Base-by-base conservation (phyloP, 2,329 filamentous ascomycete genomes). In the Pseudogymnoascus sp. region DNA sequence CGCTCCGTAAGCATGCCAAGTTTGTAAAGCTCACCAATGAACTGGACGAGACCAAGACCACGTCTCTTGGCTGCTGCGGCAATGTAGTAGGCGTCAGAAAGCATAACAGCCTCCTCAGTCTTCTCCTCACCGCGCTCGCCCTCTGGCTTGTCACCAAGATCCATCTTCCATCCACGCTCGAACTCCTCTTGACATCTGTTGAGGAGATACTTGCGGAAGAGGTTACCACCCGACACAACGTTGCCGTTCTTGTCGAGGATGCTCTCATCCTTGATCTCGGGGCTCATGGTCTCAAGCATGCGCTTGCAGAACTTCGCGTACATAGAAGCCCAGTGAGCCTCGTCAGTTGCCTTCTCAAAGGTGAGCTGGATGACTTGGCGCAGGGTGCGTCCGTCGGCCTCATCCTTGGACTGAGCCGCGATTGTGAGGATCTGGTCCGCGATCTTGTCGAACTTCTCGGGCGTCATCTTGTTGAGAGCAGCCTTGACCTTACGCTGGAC, bases 401-500 rank as follows among this genome's bases (percentile, higher is more conserved):
- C 95, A 71, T 96, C 90, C 83, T 96, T 96, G 63, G 93, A 98
- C 76, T 99, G 95, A 21, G 86, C 90, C 28, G 93, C 92, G 75
- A 99, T 99, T 63, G 87, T 83, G 31, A 99, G 84, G 67, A 99
- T 96, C 76, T 97, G 92, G 67, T 93, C 90, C 6, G 95, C 86
- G 70, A 99, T 96, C 79, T 89, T 92, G 75, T 96, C 93, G 72
- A 99, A 99, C 75, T 98, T 99, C 79, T 99, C 95, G 0, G 95
- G 95, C 0, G 95, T 98, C 95, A 99, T 98, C 89, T 99, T 99
- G 87, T 99, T 99, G 72, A 99, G 82, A 67, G 90, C 90, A 68
- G 92, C 90, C 87, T 99, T 99, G 76, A 99, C 95, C 87, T 99
- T 99, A 71, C 93, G 89, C 80, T 99, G 95, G 65, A 99, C 95